Conservation (phyloP, 1,284 basidiomycete genomes). For the Cutaneotrichosporon spelunceum region DNA sequence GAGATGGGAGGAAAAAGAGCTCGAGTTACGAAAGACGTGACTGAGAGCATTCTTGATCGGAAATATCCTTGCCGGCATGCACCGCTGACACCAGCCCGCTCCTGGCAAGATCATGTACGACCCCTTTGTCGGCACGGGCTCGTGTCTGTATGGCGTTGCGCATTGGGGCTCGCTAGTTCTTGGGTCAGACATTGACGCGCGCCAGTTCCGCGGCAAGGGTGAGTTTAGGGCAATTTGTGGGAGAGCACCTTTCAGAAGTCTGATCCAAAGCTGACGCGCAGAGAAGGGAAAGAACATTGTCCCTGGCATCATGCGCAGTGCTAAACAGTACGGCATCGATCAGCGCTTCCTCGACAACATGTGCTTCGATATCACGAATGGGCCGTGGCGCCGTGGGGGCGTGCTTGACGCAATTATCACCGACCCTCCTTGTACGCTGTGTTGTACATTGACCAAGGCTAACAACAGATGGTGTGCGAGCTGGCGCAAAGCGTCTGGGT, state of each 20-base stretch:
- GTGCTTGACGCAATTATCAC: conserved; percentile 93
- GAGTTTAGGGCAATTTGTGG: conserved; percentile 12
- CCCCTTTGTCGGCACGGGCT: conserved; percentile 95
- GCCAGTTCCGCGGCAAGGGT: conserved; percentile 91
- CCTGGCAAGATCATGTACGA: conserved; percentile 91
- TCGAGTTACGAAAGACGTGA: too few relatives aligned
- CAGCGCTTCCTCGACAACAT: conserved; percentile 75
- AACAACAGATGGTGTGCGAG: conserved; percentile 79
- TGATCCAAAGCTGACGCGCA: conserved; percentile 22
- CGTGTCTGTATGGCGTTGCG: conserved; percentile 80
- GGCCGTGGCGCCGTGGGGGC: conserved; percentile 82
- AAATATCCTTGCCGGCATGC: too few relatives aligned
- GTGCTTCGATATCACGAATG: conserved; percentile 84
- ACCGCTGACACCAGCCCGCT: conserved; percentile 59
- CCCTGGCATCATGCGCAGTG: conserved; percentile 74
- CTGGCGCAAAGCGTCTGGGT: conserved; percentile 92
- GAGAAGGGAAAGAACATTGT: conserved; percentile 49
- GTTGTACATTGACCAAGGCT: background rate
- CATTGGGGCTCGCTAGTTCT: conserved; percentile 83
- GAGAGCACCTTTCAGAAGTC: background rate
- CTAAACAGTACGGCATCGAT: conserved; percentile 77
- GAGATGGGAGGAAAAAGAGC: background rate
- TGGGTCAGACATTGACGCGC: conserved; percentile 94
- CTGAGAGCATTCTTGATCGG: too few relatives aligned
- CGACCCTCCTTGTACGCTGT: conserved; percentile 77